phyloP scores from a whole-genome alignment of 371 early-diverging fungal species.

The Synchytrium microbalum region DNA sequence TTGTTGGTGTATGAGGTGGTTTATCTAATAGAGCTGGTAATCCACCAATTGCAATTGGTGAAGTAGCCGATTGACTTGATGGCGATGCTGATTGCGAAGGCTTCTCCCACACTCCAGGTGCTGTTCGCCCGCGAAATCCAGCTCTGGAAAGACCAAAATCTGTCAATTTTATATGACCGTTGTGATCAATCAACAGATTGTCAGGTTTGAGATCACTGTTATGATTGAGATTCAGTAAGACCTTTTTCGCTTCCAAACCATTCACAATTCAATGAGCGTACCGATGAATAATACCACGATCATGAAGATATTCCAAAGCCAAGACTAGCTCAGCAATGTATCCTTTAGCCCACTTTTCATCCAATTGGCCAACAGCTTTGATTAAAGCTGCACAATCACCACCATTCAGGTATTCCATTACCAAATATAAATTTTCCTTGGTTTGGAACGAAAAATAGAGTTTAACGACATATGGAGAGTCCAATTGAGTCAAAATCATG shows the following conservation, averaged over 20 bases:
- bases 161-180: conserved; percentile 88
- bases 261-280: conserved; percentile 30
- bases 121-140: conserved; percentile 74
- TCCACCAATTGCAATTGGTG: background rate
- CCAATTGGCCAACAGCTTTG: conserved; percentile 74
- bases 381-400: conserved; percentile 92
- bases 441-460: conserved; percentile 91
- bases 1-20: background rate
- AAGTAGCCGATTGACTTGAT: background rate
- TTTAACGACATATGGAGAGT: conserved; percentile 89
- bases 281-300: conserved; percentile 74
- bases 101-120: conserved; percentile 35
- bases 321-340: conserved; percentile 91
- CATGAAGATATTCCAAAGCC: conserved; percentile 87
- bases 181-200: conserved; percentile 79
- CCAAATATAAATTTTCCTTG: conserved; percentile 82
- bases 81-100: background rate
- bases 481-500: conserved; percentile 75
- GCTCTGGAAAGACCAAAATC: conserved; percentile 91
- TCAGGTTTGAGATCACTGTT: conserved; percentile 81
- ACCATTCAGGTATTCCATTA: conserved; percentile 94
- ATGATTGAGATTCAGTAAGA: background rate
- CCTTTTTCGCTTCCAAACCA: background rate
- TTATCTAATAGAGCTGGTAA: background rate
- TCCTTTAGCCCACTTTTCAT: conserved; percentile 85